Base-by-base conservation (phyloP, 768 basidiomycete species). In the Trametes cinnabarina region DNA sequence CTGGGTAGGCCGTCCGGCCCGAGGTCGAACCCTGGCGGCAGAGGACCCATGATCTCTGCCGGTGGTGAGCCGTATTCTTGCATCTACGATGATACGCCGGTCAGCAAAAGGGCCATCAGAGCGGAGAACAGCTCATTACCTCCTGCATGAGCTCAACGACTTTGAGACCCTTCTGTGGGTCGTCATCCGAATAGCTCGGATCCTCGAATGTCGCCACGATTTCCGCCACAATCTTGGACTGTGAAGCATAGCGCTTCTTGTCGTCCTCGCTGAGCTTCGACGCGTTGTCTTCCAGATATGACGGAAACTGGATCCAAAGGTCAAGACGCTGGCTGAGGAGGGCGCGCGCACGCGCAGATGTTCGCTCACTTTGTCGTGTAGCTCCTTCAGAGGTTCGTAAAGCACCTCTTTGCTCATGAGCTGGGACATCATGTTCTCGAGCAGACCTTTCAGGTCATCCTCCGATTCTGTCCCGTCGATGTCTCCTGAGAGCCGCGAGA, bases 371-470 rank as follows among this genome's bases (percentile, higher is more conserved):
- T 87, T 87, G 15, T 86, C 82, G 15, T 78, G 73, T 20, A 96
- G 72, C 67, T 96, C 93, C 63, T 89, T 90, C 56, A 95, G 68
- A 0, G 94, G 93, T 43, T 93, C 91, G 63, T 94, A 88, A n/a
- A 95, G 73, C 3, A 93, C 76, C 0, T 92, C 89, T 66, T 91
- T 89, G 73, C 80, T 82, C 85, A 92, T 86, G 23, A 93, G 76
- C 70, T 87, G 83, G 20, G 79, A 74, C 90, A 93, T 91, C 83
- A 95, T 88, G 23, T 69, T 80, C 69, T 94, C 91, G 9, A 96
- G 77, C 59, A 93, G 73, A 0, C 78, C 82, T 41, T 87, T 81
- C 12, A 94, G 67, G 23, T 85, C 82, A 0, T 77, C 77, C 12
- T 70, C 73, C 2, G 65, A 68, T 9, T 73, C 74, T 1, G 65